Evolutionary conservation across 768 basidiomycete species (phyloP).

Genomic region (Tulasnella sp.): DNA sequence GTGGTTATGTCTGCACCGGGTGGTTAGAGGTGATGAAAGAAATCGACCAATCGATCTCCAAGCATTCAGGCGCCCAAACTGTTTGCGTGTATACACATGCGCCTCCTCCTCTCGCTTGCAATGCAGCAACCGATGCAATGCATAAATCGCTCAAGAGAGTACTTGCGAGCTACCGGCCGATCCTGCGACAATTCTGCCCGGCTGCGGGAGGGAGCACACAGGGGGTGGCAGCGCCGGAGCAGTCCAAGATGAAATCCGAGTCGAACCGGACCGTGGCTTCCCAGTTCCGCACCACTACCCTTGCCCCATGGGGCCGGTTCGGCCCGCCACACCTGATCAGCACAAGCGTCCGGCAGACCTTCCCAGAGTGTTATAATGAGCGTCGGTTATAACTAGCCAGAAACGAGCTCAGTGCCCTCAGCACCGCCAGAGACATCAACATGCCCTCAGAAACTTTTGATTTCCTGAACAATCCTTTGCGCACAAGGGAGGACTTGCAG

Average conservation of each 20-base stretch:
- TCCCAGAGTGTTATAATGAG: slow-evolving; percentile 10
- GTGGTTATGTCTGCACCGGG: not conserved
- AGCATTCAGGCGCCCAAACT: slow-evolving; percentile 16
- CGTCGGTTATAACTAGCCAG: not conserved
- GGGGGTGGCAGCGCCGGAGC: slow-evolving; percentile 8
- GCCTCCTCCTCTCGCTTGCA: not conserved
- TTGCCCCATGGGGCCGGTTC: slow-evolving; percentile 12
- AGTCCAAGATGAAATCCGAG: not conserved
- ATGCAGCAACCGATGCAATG: not conserved
- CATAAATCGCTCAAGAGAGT: not conserved
- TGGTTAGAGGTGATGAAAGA: not conserved
- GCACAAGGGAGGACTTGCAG: slow-evolving; percentile 62
- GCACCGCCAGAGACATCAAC: not conserved
- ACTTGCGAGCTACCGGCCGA: not conserved
- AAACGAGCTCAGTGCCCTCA: not conserved
- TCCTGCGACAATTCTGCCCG: slow-evolving; percentile 1
- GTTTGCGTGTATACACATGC: not conserved
- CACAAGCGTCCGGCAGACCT: slow-evolving; percentile 5
- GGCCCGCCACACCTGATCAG: not conserved
- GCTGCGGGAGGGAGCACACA: not conserved
- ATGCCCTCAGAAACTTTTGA: slow-evolving; percentile 15
- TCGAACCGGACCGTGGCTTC: not conserved
- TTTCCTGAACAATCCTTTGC: slow-evolving; percentile 56
- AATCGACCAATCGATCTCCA: slow-evolving; percentile 6
- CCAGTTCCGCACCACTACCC: not conserved